Base-by-base conservation (phyloP, 2,329 filamentous ascomycete genomes). In the Sporothrix humicola region DNA sequence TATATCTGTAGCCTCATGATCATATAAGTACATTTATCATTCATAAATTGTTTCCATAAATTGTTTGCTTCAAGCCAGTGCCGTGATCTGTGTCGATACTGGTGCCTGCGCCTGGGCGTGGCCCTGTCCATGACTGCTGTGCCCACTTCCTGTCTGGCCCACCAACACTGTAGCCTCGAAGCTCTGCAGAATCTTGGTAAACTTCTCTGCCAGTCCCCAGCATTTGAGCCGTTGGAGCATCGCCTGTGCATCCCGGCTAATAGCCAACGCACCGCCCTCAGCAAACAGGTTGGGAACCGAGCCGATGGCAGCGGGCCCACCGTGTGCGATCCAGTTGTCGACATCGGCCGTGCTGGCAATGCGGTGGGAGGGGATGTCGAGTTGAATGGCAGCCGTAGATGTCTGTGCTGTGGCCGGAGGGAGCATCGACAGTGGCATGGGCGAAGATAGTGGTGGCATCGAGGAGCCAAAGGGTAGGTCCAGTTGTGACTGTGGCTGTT, bases 181-280 rank as follows among this genome's bases (percentile, higher is more conserved):
- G 26, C 63, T 73, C 68, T 76, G 73, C 46, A 78, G 52, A 23
- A 79, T 80, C 54, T 77, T 79, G 50, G 77, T 76, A 73, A 81
- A 79, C 58, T 79, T 79, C n/a, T 78, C 77, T 0, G 79, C 77
- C 48, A 81, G 56, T 0, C 78, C 79, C 79, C 79, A 80, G 63
- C 74, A 76, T 17, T 73, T 52, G 1, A 80, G 52, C 10, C 74
- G 74, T 72, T 78, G 75, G 31, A 81, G 72, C 73, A 79, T 75
- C 2, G 44, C 59, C 65, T 78, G 78, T 0, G 78, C 78, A 48
- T 79, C 79, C 31, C 75, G 74, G n/a, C 76, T 75, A 46, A 80
- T 76, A 3, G 72, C 48, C 9, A 74, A 65, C 1, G 77, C 72
- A 17, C 74, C 75, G 3, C 74, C 76, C 0, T 74, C 63, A 1